phyloP scores from a whole-genome alignment of 2,329 filamentous ascomycete species.

The Lasiodiplodia citricola region DNA sequence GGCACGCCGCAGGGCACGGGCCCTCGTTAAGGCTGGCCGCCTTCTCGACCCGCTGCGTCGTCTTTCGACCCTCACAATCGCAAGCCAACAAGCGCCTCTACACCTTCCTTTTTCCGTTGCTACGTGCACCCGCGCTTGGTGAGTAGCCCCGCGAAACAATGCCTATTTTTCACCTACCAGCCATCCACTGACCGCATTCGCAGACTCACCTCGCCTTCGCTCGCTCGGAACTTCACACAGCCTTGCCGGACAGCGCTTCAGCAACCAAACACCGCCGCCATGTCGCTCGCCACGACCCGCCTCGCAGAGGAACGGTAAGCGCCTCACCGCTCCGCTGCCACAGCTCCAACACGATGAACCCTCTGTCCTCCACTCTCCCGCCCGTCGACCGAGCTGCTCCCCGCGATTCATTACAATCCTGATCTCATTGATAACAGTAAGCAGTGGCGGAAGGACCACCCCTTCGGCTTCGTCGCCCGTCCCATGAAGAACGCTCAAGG shows the following conservation, averaged over 20 bases:
- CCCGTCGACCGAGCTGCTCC: background rate
- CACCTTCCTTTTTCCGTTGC: slow-evolving; percentile 5
- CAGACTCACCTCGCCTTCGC: slow-evolving; percentile 24
- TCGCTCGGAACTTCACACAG: background rate
- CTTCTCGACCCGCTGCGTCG: background rate
- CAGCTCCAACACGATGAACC: background rate
- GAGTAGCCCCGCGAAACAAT: background rate
- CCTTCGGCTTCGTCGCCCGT: slow-evolving; percentile 95
- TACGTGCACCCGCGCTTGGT: background rate
- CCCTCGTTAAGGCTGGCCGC: background rate
- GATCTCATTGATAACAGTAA: slow-evolving; percentile 64
- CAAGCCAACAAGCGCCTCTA: background rate
- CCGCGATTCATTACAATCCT: slow-evolving; percentile 28
- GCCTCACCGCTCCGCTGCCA: background rate
- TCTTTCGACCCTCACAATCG: slow-evolving; percentile 3
- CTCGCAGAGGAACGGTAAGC: slow-evolving; percentile 61
- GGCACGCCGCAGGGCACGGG: slow-evolving; percentile 1
- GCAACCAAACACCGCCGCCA: slow-evolving; percentile 44
- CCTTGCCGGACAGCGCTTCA: slow-evolving; percentile 2
- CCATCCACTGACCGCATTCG: background rate
- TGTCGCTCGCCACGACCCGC: slow-evolving; percentile 89
- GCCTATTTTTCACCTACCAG: background rate
- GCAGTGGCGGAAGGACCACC: slow-evolving; percentile 96
- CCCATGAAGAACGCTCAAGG: slow-evolving; percentile 80
- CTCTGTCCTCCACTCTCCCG: background rate